Percentiles rank a stretch among this genome's conserved stretches.
Evolutionary conservation across 768 basidiomycete genomes (phyloP).

Genomic region (Leccinum subtestaceum): DNA sequence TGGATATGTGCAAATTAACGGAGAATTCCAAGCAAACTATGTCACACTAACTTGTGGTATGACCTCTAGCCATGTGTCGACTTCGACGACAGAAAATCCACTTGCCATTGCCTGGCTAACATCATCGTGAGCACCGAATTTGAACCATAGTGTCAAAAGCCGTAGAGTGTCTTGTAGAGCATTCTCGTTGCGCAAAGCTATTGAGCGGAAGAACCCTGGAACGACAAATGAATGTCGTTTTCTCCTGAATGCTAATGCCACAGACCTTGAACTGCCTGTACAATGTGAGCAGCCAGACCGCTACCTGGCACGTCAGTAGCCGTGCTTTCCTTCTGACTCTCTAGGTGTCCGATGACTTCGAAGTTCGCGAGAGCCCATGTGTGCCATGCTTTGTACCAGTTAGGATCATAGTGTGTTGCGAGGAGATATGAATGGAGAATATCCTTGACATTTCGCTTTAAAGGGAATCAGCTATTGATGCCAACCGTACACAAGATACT

Average conservation of each 20-base stretch:
- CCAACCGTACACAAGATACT: conserved; percentile 28
- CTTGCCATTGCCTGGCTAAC: conserved; percentile 86
- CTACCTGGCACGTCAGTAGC: conserved; percentile 56
- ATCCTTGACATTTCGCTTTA: conserved; percentile 72
- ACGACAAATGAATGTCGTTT: conserved; percentile 11
- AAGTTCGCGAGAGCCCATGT: conserved; percentile 98
- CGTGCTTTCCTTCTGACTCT: conserved; percentile 57
- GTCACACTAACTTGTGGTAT: conserved; percentile 78
- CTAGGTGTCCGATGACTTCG: conserved; percentile 83
- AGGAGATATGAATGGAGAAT: conserved; percentile 82
- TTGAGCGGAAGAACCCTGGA: conserved; percentile 91
- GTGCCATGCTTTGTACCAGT: conserved; percentile 99
- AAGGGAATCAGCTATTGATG: conserved; percentile 10
- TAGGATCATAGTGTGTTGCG: conserved; percentile 87
- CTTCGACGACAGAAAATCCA: conserved; percentile 85
- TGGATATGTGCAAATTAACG: conserved; percentile 29
- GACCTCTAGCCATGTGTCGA: conserved; percentile 98
- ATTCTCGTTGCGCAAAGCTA: conserved; percentile 84
- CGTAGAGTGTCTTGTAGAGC: conserved; percentile 93
- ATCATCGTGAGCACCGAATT: conserved; percentile 86
- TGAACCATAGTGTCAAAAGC: conserved; percentile 96
- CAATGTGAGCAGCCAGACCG: conserved; percentile 76
- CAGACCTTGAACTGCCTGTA: conserved; percentile 88
- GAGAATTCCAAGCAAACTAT: neutral
- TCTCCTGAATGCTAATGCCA: neutral